Evolutionary conservation across 129 eudicot species (phyloP).

Genomic region (Pulicaria dysenterica): DNA sequence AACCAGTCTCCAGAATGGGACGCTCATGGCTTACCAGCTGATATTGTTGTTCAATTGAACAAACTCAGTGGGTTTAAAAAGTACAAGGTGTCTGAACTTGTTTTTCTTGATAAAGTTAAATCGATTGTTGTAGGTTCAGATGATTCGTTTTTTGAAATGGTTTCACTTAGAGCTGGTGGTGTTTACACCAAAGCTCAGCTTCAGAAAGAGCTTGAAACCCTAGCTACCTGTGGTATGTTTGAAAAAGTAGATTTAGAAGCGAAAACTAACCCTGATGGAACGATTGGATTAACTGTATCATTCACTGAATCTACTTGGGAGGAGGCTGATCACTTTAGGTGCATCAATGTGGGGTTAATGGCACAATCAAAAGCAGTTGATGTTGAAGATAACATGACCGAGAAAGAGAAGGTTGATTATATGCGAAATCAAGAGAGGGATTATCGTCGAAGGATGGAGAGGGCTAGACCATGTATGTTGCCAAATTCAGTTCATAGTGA

Average conservation of each 20-base stretch:
- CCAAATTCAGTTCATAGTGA: slow-evolving; percentile 52
- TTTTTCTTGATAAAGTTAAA: slow-evolving; percentile 47
- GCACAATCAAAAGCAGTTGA: slow-evolving; percentile 68
- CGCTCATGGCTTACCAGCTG: slow-evolving; percentile 72
- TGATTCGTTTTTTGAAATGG: slow-evolving; percentile 79
- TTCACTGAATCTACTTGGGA: slow-evolving; percentile 76
- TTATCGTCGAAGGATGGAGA: slow-evolving; percentile 66
- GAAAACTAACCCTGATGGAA: slow-evolving; percentile 80
- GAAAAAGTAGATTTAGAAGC: slow-evolving; percentile 76
- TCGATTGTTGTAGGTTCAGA: slow-evolving; percentile 49
- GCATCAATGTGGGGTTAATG: slow-evolving; percentile 86
- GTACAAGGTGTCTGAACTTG: slow-evolving; percentile 69
- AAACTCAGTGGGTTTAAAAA: slow-evolving; percentile 73
- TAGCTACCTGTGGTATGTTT: slow-evolving; percentile 84
- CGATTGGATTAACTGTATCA: slow-evolving; percentile 50
- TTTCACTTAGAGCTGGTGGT: slow-evolving; percentile 69
- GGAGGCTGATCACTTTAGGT: slow-evolving; percentile 59
- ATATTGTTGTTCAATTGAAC: slow-evolving; percentile 52
- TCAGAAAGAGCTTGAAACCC: slow-evolving; percentile 80
- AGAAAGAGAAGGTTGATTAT: slow-evolving; percentile 64
- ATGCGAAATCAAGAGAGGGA: slow-evolving; percentile 62
- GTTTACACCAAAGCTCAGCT: slow-evolving; percentile 76
- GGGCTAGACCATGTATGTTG: slow-evolving; percentile 78
- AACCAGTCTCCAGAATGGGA: slow-evolving; percentile 71
- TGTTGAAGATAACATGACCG: slow-evolving; percentile 74